Base-by-base conservation (phyloP, 805 yeast genomes). In the Kluyveromyces lactis region DNA sequence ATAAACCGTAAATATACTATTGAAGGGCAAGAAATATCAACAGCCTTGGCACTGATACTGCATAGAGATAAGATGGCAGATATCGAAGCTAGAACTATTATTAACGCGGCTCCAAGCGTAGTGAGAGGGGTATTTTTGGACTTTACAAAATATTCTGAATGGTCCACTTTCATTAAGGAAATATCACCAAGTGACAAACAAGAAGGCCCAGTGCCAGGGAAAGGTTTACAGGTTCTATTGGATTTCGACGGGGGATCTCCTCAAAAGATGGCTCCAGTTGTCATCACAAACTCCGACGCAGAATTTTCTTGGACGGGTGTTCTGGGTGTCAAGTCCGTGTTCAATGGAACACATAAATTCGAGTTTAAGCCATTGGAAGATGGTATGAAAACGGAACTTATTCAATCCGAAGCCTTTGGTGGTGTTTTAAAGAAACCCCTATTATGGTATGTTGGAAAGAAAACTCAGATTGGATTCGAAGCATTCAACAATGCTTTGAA, bases 351-450 rank as follows among this genome's bases (percentile, higher is more conserved):
- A 6, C 39, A 36, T 24, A 36, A 26, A 18, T 36, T 36, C 26
- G 33, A 36, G 26, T 36, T 36, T 27, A 18, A 18, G 15, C 33
- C 33, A 10, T 12, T 13, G 7, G 39, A 26, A 8, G 26, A 27
- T 28, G 33, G 26, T 11, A n/a, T 21, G 12, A 36, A 36, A 18
- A 36, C 39, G 10, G 18, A 26, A 12, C 18, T 36, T 13, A 27
- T 28, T 15, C 39, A 36, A 27, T 36, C 39, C 4, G 39, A 36
- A 28, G 26, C 30, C 5, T 36, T 36, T 15, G 12, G 24, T 3
- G 39, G 39, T 13, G 11, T 36, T 8, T 18, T 36, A 15, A 30
- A 18, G 15, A 18, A 24, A 13, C 39, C 39, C 9, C 10, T 36
- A 7, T n/a, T 36, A 17, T 26, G 26, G 17, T 27, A 27, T 9